phyloP scores from a whole-genome alignment of 306 rosid species.

The Mimosa pudica region DNA sequence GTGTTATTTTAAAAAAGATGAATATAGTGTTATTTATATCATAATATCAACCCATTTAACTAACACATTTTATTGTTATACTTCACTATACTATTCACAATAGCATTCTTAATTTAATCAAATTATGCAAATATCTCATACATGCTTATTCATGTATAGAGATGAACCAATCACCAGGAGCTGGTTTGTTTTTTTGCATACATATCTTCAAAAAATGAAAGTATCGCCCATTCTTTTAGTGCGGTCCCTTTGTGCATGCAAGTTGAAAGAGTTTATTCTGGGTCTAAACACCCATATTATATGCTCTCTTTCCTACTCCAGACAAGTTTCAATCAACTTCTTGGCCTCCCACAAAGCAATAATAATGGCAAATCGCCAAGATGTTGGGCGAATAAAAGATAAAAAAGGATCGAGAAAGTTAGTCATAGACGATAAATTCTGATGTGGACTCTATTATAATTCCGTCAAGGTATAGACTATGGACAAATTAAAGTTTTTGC shows the following conservation, averaged over 20 bases:
- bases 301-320: conserved; percentile 9
- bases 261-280: conserved; percentile 42
- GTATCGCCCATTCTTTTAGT: conserved; percentile 14
- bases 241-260: conserved; percentile 46
- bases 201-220: conserved; percentile 6
- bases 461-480: not conserved
- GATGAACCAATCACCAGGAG: conserved; percentile 2
- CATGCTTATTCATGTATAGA: not conserved
- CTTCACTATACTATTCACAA: too few species aligned
- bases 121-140: too few species aligned
- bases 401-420: not conserved
- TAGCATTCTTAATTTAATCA: too few species aligned
- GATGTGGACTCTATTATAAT: conserved; percentile 14
- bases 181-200: not conserved
- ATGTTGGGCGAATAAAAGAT: conserved; percentile 23
- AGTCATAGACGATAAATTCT: conserved; percentile 34
- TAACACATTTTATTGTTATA: too few species aligned
- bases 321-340: conserved; percentile 29
- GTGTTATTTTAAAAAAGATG: too few species aligned
- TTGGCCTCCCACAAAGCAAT: not conserved
- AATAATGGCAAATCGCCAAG: not conserved
- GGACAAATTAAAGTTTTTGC: not conserved
- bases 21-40: too few species aligned
- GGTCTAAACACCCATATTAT: conserved; percentile 12
- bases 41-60: too few species aligned